phyloP scores from a whole-genome alignment of 768 basidiomycete species.

The Russula emetica region DNA sequence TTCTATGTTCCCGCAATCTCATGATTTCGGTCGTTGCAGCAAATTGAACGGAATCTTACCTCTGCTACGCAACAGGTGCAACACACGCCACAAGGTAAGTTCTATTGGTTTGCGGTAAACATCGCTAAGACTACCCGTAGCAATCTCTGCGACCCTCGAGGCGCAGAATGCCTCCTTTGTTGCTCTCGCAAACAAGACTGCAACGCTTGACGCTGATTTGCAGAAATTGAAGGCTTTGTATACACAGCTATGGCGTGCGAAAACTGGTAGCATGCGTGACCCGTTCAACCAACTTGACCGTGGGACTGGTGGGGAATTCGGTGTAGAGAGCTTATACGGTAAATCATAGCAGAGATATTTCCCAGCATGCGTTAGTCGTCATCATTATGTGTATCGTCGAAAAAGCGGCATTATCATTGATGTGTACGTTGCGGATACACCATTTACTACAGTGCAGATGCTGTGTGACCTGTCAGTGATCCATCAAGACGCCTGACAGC shows the following conservation, averaged over 20 bases:
- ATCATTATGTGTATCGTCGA: neutral
- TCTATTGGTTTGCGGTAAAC: slow-evolving; percentile 5
- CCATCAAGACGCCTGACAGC: no score
- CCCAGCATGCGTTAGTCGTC: no score
- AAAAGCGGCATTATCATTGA: neutral
- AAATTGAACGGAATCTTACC: slow-evolving; percentile 80
- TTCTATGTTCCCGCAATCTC: neutral
- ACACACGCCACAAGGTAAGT: slow-evolving; percentile 67
- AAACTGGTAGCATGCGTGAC: slow-evolving; percentile 79
- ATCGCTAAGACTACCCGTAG: slow-evolving; percentile 36
- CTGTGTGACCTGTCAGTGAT: no score
- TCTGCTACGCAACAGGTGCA: slow-evolving; percentile 61
- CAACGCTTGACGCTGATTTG: slow-evolving; percentile 65
- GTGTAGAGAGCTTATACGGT: slow-evolving; percentile 47
- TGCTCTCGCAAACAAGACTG: slow-evolving; percentile 70
- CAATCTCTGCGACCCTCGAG: slow-evolving; percentile 70
- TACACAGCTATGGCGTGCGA: slow-evolving; percentile 72
- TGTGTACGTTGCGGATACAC: neutral
- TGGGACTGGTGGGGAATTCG: slow-evolving; percentile 43
- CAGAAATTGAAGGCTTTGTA: slow-evolving; percentile 73
- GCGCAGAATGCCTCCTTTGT: slow-evolving; percentile 77
- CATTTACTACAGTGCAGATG: no score
- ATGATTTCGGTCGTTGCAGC: slow-evolving; percentile 38
- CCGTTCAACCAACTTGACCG: slow-evolving; percentile 59
- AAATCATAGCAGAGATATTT: slow-evolving; percentile 29